Evolutionary conservation across 2,329 filamentous ascomycete genomes (phyloP).

Genomic region (Paraphaeosphaeria minitans): DNA sequence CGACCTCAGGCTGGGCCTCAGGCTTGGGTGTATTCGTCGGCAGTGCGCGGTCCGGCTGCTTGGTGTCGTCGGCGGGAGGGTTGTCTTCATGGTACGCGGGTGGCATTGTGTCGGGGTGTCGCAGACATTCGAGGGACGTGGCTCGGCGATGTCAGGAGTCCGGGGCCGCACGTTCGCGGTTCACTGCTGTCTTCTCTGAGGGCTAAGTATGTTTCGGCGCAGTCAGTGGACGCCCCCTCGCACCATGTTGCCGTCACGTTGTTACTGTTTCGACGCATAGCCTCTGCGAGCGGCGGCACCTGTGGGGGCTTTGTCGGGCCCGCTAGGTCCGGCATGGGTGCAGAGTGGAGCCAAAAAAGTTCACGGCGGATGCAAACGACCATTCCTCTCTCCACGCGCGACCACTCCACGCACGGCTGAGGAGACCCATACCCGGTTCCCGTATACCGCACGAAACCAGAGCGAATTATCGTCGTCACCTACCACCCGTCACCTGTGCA

Average conservation of each 20-base stretch:
- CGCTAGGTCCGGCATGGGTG: neutral
- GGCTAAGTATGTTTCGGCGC: slow-evolving; percentile 10
- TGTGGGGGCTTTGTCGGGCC: neutral
- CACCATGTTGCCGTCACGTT: neutral
- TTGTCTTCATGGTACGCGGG: slow-evolving; percentile 28
- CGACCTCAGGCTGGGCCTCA: slow-evolving; percentile 34
- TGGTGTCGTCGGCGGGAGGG: slow-evolving; percentile 30
- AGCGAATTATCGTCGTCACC: neutral
- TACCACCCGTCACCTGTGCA: neutral
- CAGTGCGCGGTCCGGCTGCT: slow-evolving; percentile 20
- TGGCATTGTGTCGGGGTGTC: slow-evolving; percentile 22
- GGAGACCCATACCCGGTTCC: neutral
- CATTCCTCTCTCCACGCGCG: slow-evolving; percentile 7
- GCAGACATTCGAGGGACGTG: slow-evolving; percentile 17
- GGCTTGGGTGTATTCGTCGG: slow-evolving; percentile 17
- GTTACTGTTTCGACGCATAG: neutral
- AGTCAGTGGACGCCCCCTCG: slow-evolving; percentile 6
- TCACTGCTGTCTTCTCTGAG: neutral
- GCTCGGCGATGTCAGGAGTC: neutral
- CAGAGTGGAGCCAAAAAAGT: neutral
- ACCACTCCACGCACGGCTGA: slow-evolving; percentile 10
- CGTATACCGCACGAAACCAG: neutral
- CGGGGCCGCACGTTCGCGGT: neutral
- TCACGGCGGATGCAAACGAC: neutral
- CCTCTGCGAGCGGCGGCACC: neutral